These are phyloP conservation scores for Yamadazyma aaseri DNA, from an alignment of 1,139 yeast species.

Conservation along the genomic window DNA sequence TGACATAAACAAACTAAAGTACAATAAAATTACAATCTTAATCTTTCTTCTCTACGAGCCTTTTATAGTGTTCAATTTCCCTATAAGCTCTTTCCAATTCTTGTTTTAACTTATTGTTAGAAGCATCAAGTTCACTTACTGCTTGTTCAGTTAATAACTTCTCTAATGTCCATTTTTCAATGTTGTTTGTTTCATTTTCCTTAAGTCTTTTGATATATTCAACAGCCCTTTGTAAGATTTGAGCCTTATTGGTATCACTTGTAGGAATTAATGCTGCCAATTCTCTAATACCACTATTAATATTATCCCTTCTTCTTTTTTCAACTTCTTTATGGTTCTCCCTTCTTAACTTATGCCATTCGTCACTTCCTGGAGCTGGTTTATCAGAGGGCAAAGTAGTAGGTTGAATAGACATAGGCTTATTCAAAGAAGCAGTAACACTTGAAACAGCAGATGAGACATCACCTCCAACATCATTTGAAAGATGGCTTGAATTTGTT, in stretches of 20 bases:
- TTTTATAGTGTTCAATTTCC: slow-evolving; percentile 84
- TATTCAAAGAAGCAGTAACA: slow-evolving; percentile 12
- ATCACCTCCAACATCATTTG: slow-evolving; percentile 1
- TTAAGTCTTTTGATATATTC: slow-evolving; percentile 86
- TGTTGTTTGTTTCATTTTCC: slow-evolving; percentile 81
- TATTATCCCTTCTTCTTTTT: slow-evolving; percentile 90
- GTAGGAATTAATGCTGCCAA: slow-evolving; percentile 82
- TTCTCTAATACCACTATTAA: slow-evolving; percentile 84
- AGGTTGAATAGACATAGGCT: slow-evolving; percentile 24
- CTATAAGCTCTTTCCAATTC: slow-evolving; percentile 79
- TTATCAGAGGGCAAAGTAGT: slow-evolving; percentile 40
- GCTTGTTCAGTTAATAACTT: slow-evolving; percentile 90
- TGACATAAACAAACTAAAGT: not conserved
- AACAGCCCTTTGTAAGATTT: slow-evolving; percentile 81
- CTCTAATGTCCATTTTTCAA: slow-evolving; percentile 93
- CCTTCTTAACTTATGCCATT: slow-evolving; percentile 83
- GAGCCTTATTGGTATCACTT: slow-evolving; percentile 88
- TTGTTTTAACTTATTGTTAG: slow-evolving; percentile 26
- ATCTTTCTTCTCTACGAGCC: slow-evolving; percentile 26
- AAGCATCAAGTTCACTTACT: slow-evolving; percentile 46
- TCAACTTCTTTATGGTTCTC: slow-evolving; percentile 97
- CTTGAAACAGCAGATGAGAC: slow-evolving; percentile 9
- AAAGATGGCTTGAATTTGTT: too few relatives aligned
- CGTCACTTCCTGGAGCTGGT: slow-evolving; percentile 70
- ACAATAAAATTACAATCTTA: slow-evolving; percentile 1